Base-by-base conservation (phyloP, 257 asterid species). In the Lavandula angustifolia region DNA sequence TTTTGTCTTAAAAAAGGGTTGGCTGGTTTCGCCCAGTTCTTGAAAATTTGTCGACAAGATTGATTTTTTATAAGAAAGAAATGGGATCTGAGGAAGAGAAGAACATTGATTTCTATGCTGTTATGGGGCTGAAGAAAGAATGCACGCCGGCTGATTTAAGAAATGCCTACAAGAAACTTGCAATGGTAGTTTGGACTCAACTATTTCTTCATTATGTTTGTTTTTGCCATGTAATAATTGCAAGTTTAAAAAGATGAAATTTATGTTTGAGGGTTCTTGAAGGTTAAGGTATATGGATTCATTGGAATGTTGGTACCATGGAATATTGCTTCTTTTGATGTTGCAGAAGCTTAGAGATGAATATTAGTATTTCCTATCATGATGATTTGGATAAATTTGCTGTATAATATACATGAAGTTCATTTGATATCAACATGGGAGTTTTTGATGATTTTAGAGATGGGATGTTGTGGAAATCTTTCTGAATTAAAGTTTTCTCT, bases 151-250 rank as follows among this genome's bases (percentile, higher is more conserved):
- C 73, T 9, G 98, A 88, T 60, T 85, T 91, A 46, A 84, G 84
- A 77, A 76, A 54, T 76, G 89, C 98, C 35, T 91, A 91, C 85
- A 91, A 77, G 91, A 91, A 82, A 62, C 94, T 91, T 66, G 98
- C 98, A 29, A 56, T 84, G 98, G 98, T 91, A 68, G 17, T 76
- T 79, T 49, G 38, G 31, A 6, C 4, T 11, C 3, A 11, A 0
- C 14, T 4, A 3, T 13, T 51, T 52, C n/a, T 54, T 5, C 37
- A 5, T 46, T 6, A n/a, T 22, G 9, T 33, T 55, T 37, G 2
- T 27, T 37, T 7, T 0, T n/a, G 5, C 29, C 4, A 9, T 29
- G 8, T 9, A 52, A 7, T 31, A 6, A 37, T 18, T 40, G 13
- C 10, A 12, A 58, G 27, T 0, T 44, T 31, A 4, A 16, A 46